phyloP scores from a whole-genome alignment of 192 early-diverging fungal genomes.

The Dissophora ornata region DNA sequence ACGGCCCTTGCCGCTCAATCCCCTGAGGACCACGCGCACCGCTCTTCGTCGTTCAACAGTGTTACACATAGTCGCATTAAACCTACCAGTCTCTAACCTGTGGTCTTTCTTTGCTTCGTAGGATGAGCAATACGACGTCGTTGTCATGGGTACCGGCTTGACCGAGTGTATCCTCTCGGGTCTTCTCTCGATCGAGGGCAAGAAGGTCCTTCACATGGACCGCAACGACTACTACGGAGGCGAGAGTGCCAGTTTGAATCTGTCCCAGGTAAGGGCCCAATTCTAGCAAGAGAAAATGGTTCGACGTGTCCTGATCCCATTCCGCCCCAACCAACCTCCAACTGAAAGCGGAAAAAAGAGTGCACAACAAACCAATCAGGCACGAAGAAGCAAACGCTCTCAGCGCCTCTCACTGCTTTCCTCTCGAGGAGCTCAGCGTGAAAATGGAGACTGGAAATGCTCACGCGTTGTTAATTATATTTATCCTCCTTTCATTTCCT shows the following conservation, averaged over 20 bases:
- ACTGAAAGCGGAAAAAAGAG: too few species aligned
- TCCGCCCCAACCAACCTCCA: too few species aligned
- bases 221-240: conserved; percentile 99
- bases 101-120: conserved; percentile 25
- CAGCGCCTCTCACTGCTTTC: background rate
- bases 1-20: background rate
- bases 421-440: too few species aligned
- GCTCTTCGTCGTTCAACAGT: too few species aligned
- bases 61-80: conserved; percentile 16
- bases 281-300: background rate
- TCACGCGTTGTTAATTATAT: conserved; percentile 28
- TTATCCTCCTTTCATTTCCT: conserved; percentile 1
- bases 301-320: too few species aligned
- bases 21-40: too few species aligned
- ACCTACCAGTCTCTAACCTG: background rate
- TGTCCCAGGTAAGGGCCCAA: conserved; percentile 81
- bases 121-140: conserved; percentile 92
- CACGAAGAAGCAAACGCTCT: background rate
- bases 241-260: conserved; percentile 94
- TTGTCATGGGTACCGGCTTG: conserved; percentile 89
- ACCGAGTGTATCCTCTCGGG: conserved; percentile 93
- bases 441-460: conserved; percentile 12
- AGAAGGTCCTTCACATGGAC: conserved; percentile 93
- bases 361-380: background rate
- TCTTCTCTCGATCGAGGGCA: conserved; percentile 88